phyloP scores from a whole-genome alignment of 2,329 filamentous ascomycete species.

The Aureobasidium sp. region DNA sequence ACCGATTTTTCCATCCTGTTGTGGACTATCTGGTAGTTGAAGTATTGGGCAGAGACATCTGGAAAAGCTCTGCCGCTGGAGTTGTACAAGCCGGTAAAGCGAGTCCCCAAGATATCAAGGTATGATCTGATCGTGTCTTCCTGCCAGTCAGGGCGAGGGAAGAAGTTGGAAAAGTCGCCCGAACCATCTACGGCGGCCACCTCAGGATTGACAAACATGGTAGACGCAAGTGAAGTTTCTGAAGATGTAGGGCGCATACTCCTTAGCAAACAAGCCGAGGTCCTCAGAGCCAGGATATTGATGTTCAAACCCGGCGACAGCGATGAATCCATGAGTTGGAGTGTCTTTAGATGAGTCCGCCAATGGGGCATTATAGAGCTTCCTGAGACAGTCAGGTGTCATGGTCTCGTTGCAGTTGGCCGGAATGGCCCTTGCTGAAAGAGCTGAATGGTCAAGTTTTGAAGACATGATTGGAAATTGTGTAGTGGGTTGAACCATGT shows the following conservation, averaged over 20 bases:
- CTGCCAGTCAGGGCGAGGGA: conserved; percentile 34
- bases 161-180: not conserved
- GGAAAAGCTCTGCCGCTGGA: conserved; percentile 39
- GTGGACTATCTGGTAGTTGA: conserved; percentile 21
- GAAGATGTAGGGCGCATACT: not conserved
- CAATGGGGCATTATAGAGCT: not conserved
- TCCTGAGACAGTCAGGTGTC: not conserved
- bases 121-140: conserved; percentile 34
- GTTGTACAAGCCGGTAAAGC: conserved; percentile 42
- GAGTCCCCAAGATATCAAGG: conserved; percentile 27
- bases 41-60: conserved; percentile 45
- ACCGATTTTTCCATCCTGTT: conserved; percentile 26
- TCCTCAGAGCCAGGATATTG: not conserved
- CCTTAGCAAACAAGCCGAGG: not conserved
- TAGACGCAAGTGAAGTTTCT: not conserved
- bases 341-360: not conserved
- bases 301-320: not conserved
- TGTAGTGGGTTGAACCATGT: not conserved
- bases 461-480: not conserved
- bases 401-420: not conserved
- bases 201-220: not conserved
- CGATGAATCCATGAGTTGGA: not conserved
- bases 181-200: not conserved
- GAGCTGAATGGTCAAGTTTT: too few species aligned
- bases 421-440: too few species aligned